Evolutionary conservation across 2,329 filamentous ascomycete genomes (phyloP).

Genomic region (Aspergillus costaricaensis): DNA sequence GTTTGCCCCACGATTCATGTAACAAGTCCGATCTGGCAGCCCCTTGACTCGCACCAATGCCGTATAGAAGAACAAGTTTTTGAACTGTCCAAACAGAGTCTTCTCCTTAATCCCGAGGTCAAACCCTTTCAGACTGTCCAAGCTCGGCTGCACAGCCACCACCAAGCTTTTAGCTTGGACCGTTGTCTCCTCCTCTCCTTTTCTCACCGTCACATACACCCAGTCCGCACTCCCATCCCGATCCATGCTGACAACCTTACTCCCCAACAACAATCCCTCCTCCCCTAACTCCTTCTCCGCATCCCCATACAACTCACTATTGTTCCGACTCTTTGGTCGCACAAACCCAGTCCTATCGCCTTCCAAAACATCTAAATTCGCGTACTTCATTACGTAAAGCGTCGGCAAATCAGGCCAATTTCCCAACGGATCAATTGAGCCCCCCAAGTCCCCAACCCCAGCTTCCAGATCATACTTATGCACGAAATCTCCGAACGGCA

Average conservation of each 20-base stretch:
- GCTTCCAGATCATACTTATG: conserved; percentile 14
- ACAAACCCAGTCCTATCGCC: not conserved
- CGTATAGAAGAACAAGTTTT: conserved; percentile 28
- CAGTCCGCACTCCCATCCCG: not conserved
- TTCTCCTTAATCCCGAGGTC: conserved; percentile 34
- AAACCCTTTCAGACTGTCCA: conserved; percentile 35
- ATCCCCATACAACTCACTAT: not conserved
- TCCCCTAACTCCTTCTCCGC: not conserved
- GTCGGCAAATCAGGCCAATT: conserved; percentile 1
- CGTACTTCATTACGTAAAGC: conserved; percentile 13
- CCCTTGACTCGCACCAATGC: conserved; percentile 33
- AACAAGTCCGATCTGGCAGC: conserved; percentile 16
- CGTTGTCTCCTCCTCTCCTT: conserved; percentile 21
- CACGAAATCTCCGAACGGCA: conserved; percentile 20
- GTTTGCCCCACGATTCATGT: conserved; percentile 7
- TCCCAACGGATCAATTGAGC: not conserved
- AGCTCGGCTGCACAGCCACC: conserved; percentile 38
- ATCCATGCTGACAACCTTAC: not conserved
- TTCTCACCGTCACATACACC: conserved; percentile 28
- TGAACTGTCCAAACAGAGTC: conserved; percentile 35
- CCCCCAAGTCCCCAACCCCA: not conserved
- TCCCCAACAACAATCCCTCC: not conserved
- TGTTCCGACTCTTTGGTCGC: not conserved
- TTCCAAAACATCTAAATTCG: not conserved
- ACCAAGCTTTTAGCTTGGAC: conserved; percentile 43